Base-by-base conservation (phyloP, 257 asterid genomes). In the Jaltomata sinuosa region DNA sequence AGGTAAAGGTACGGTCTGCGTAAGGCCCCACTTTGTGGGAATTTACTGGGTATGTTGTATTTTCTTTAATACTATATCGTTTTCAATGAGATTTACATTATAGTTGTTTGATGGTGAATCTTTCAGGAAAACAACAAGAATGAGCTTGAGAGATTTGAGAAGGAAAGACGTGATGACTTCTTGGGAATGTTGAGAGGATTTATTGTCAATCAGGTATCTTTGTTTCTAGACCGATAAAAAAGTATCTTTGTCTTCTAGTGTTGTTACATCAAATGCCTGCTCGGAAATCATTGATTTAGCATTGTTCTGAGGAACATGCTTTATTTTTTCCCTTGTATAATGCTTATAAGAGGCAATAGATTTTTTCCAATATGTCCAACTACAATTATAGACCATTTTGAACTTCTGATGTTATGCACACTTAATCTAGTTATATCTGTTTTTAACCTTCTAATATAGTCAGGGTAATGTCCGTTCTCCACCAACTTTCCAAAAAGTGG, bases 101-200 rank as follows among this genome's bases (percentile, higher is more conserved):
- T 31, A 53, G 40, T 21, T 62, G 74, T 53, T 54, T 29, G 21
- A n/a, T 82, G 85, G 68, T 85, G 55, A 81, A 45, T 21, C 72
- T 25, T 91, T 90, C 93, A 96, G 99, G 97, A 91, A 89, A 96
- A 93, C 89, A 94, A 96, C 85, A 92, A 87, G 91, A 94, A 87
- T 78, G 99, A 96, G 90, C 91, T 94, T 65, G 99, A 89, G 86
- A 94, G 99, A 93, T 90, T 94, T 47, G 98, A 94, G 83, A 89
- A 85, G 85, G 98, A 96, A 93, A 92, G 91, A 88, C 94, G 85
- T 40, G 98, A 93, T 82, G 99, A 96, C 90, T 91, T 96, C 87
- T 71, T 94, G 84, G 88, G 86, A 91, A 96, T 96, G 99, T 89
- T 96, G 86, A 94, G 87, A 89, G 99, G 99, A 83, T 96, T 96